phyloP scores from a whole-genome alignment of 495 filamentous ascomycete species.

The Astrocystis sublimbata region DNA sequence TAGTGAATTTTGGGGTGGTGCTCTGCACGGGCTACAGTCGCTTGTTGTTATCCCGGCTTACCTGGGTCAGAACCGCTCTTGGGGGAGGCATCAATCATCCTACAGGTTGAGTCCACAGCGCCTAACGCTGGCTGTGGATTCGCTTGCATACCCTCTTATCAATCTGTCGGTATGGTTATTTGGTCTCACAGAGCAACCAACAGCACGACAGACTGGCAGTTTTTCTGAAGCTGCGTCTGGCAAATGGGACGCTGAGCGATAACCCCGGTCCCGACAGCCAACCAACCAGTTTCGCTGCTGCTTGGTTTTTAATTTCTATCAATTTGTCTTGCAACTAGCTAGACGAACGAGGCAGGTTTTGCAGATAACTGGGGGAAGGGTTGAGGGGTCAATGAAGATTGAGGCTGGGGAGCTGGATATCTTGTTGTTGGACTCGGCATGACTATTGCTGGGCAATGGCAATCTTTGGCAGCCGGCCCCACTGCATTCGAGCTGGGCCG shows the following conservation, averaged over 20 bases:
- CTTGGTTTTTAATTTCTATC: too few relatives aligned
- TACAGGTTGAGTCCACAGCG: neutral
- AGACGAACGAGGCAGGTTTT: neutral
- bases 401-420: neutral
- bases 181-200: neutral
- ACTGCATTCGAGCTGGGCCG: too few relatives aligned
- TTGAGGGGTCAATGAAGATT: neutral
- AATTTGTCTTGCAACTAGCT: conserved; percentile 3
- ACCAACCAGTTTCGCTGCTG: conserved; percentile 1
- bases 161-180: neutral
- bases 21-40: conserved; percentile 7
- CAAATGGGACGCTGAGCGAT: neutral
- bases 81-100: neutral
- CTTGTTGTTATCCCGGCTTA: conserved; percentile 6
- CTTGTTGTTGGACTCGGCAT: too few relatives aligned
- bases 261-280: neutral
- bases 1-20: conserved; percentile 16
- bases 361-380: neutral
- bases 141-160: neutral
- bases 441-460: too few relatives aligned
- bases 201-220: neutral
- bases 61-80: neutral
- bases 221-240: neutral
- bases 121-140: neutral
- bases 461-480: too few relatives aligned